Evolutionary conservation across 2,329 filamentous ascomycete species (phyloP).

Genomic region (Fusarium hainanense): DNA sequence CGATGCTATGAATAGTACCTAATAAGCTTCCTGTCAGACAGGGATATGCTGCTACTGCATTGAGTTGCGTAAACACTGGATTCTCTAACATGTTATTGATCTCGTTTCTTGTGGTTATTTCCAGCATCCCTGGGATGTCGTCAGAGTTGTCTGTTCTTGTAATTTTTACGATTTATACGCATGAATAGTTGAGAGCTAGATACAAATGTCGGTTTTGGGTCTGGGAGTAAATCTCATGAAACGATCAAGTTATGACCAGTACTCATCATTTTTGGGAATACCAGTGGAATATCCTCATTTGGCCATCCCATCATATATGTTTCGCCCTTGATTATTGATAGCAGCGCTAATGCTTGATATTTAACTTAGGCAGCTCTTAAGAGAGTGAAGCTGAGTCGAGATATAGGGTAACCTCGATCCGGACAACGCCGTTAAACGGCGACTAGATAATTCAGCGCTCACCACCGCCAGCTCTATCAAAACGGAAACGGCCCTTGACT

Average conservation of each 20-base stretch:
- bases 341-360: not conserved
- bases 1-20: constrained; percentile 33
- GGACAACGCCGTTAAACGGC: not conserved
- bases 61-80: not conserved
- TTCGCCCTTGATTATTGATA: not conserved
- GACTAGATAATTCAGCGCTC: constrained; percentile 22
- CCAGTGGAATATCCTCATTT: not conserved
- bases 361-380: not conserved
- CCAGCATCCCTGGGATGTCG: not conserved
- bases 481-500: no score
- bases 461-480: not conserved
- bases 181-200: not conserved
- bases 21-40: constrained; percentile 33
- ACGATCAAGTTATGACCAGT: not conserved
- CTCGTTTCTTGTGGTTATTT: not conserved
- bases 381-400: not conserved
- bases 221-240: not conserved
- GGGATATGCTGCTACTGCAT: constrained; percentile 18
- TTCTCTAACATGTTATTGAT: not conserved
- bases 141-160: not conserved
- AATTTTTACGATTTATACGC: not conserved
- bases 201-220: not conserved
- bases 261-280: not conserved
- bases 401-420: constrained; percentile 4
- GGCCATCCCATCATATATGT: not conserved